These are phyloP conservation scores for Aspergillus japonicus DNA, from an alignment of 2,329 filamentous ascomycete genomes.

Conservation along the genomic window DNA sequence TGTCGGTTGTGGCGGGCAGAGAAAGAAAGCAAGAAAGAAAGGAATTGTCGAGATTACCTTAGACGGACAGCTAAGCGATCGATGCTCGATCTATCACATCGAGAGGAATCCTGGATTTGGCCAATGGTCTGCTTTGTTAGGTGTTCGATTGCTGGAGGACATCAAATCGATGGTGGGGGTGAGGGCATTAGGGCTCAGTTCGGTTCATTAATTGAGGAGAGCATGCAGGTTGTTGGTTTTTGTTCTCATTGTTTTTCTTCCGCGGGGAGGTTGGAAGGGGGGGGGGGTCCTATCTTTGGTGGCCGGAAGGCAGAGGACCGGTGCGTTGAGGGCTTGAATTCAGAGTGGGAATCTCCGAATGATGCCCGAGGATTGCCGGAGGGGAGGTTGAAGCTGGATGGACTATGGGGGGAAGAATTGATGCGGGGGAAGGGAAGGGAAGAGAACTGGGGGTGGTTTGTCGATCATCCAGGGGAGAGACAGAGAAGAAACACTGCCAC, in stretches of 20 bases:
- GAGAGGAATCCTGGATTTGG: background rate
- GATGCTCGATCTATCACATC: background rate
- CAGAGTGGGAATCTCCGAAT: background rate
- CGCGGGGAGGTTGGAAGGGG: background rate
- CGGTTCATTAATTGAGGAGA: background rate
- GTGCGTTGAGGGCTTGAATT: too few species aligned
- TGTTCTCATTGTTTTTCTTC: background rate
- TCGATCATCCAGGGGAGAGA: constrained; percentile 9
- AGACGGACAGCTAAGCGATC: too few species aligned
- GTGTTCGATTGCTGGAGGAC: background rate
- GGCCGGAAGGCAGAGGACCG: too few species aligned
- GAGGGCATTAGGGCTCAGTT: too few species aligned
- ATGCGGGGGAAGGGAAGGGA: background rate
- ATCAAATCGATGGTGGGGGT: background rate
- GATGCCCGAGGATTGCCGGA: background rate
- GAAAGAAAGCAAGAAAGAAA: background rate
- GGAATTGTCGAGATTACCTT: background rate
- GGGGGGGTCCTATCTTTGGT: background rate
- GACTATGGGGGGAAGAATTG: background rate
- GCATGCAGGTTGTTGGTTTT: background rate
- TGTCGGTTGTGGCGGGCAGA: background rate
- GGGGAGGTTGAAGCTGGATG: background rate
- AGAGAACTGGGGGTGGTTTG: background rate
- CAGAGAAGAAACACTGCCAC: background rate
- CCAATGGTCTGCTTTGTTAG: background rate